These are phyloP conservation scores for Neofusicoccum umdonicola DNA, from an alignment of 2,329 filamentous ascomycete genomes.

Conservation along the genomic window DNA sequence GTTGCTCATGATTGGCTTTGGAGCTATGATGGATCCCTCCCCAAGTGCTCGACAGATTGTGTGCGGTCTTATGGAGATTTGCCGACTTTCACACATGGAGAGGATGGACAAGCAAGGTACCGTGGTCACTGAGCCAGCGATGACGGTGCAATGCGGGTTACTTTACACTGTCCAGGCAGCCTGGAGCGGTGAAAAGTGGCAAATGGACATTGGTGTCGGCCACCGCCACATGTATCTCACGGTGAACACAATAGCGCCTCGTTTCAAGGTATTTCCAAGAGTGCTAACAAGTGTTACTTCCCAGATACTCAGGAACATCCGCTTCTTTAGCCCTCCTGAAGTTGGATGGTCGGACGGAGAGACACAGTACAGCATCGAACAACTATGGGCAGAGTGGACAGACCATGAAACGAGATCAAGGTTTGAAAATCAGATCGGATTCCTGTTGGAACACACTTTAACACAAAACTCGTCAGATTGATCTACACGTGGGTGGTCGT, in stretches of 20 bases:
- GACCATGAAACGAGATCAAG: neutral
- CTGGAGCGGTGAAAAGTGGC: slow-evolving; percentile 62
- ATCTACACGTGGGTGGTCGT: slow-evolving; percentile 62
- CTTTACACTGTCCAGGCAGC: slow-evolving; percentile 56
- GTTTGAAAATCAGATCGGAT: neutral
- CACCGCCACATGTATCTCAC: neutral
- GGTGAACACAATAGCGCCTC: slow-evolving; percentile 44
- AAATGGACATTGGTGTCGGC: slow-evolving; percentile 48
- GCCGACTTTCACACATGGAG: neutral
- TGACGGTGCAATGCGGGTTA: slow-evolving; percentile 49
- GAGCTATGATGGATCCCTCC: neutral
- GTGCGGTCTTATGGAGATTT: slow-evolving; percentile 13
- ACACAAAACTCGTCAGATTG: slow-evolving; percentile 38
- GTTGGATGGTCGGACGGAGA: neutral
- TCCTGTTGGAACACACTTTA: neutral
- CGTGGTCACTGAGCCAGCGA: slow-evolving; percentile 16
- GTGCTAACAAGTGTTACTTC: neutral
- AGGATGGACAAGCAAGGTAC: neutral
- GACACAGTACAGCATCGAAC: neutral
- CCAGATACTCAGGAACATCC: neutral
- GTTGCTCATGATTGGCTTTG: slow-evolving; percentile 12
- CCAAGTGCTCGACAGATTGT: slow-evolving; percentile 4
- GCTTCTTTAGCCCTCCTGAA: neutral
- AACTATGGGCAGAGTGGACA: neutral
- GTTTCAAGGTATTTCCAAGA: neutral